phyloP scores from a whole-genome alignment of 2,329 filamentous ascomycete genomes.

The Fusarium sp. region DNA sequence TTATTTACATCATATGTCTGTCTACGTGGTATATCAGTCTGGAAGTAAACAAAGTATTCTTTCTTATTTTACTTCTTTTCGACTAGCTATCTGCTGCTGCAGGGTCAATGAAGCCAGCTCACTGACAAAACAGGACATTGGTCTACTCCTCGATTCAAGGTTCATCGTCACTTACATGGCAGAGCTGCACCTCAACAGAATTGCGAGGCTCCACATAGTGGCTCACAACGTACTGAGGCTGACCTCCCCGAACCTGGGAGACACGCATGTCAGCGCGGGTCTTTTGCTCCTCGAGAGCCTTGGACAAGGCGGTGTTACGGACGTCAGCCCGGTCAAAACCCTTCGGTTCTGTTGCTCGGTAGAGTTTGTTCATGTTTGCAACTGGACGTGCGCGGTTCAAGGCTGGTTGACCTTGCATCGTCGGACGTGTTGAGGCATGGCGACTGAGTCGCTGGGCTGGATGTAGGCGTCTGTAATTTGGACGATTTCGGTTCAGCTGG shows the following conservation, averaged over 20 bases:
- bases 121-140: neutral
- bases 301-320: neutral
- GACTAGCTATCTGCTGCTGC: neutral
- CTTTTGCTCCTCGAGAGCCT: neutral
- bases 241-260: neutral
- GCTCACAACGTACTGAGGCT: neutral
- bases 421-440: neutral
- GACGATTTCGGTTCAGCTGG: neutral
- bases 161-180: neutral
- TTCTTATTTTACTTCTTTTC: neutral
- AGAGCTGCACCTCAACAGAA: neutral
- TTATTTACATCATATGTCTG: constrained; percentile 17
- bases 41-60: neutral
- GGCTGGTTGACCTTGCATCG: neutral
- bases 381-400: neutral
- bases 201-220: neutral
- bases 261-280: neutral
- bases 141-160: neutral
- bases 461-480: constrained; percentile 3
- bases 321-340: too few species aligned
- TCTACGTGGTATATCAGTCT: neutral
- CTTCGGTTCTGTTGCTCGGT: neutral
- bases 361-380: neutral
- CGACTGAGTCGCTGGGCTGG: neutral
- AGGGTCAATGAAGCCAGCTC: neutral